Evolutionary conservation across 148 eudicot species (phyloP).

Genomic region (Silene conica): DNA sequence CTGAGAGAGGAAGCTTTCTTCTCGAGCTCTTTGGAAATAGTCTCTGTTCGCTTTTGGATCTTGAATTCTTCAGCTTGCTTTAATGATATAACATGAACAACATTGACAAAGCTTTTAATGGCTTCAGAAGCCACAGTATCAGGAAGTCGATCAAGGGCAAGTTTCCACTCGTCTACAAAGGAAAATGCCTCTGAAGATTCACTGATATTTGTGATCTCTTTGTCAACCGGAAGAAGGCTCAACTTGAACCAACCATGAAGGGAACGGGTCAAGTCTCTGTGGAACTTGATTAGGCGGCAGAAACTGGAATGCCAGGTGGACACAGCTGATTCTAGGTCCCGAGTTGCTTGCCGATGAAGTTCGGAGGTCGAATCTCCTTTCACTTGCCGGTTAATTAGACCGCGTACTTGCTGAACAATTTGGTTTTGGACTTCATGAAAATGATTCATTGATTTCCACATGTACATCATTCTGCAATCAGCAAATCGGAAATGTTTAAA

Average conservation of each 20-base stretch:
- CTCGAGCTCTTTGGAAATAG: conserved; percentile 84
- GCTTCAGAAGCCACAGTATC: conserved; percentile 75
- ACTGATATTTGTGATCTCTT: conserved; percentile 29
- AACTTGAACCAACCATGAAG: conserved; percentile 95
- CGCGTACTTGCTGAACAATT: conserved; percentile 94
- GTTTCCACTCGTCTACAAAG: conserved; percentile 91
- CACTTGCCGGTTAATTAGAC: conserved; percentile 52
- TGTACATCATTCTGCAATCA: conserved; percentile 86
- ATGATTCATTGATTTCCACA: conserved; percentile 96
- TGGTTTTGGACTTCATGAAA: conserved; percentile 87
- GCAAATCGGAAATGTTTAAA: background rate
- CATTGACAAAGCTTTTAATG: conserved; percentile 85
- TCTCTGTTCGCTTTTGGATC: conserved; percentile 64
- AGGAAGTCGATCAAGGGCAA: conserved; percentile 47
- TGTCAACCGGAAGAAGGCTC: conserved; percentile 56
- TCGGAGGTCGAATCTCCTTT: conserved; percentile 80
- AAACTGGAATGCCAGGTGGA: conserved; percentile 96
- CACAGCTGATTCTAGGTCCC: conserved; percentile 85
- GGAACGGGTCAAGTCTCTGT: conserved; percentile 74
- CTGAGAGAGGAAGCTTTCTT: conserved; percentile 77
- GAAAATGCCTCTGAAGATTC: conserved; percentile 48
- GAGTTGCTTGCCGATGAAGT: conserved; percentile 91
- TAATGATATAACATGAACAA: conserved; percentile 53
- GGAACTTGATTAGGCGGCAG: conserved; percentile 75
- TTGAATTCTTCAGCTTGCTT: conserved; percentile 73